Conservation (phyloP, 2,329 filamentous ascomycete genomes). For the Pseudopithomyces maydicus region DNA sequence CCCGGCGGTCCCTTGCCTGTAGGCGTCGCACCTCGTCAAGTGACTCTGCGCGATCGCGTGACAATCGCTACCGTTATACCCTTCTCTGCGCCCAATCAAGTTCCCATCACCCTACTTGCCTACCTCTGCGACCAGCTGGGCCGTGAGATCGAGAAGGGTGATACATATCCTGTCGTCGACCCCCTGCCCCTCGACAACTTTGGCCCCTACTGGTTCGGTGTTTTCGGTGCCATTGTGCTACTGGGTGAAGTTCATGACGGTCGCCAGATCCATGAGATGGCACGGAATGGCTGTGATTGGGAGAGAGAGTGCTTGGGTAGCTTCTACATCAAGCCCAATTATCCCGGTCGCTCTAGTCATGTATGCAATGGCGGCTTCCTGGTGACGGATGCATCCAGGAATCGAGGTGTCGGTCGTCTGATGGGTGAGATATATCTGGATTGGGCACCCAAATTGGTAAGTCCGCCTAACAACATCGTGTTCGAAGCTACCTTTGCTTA, state of each 20-base stretch:
- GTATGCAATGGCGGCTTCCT: constrained; percentile 71
- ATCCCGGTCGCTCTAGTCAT: constrained; percentile 87
- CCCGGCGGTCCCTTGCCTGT: constrained; percentile 67
- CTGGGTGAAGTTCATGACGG: constrained; percentile 69
- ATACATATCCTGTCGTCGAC: constrained; percentile 89
- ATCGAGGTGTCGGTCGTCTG: constrained; percentile 55
- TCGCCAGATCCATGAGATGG: constrained; percentile 56
- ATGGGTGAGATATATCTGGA: constrained; percentile 60
- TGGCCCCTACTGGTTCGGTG: constrained; percentile 86
- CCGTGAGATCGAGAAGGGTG: constrained; percentile 88
- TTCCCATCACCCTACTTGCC: constrained; percentile 74
- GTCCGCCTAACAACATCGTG: constrained; percentile 11
- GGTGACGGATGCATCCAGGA: constrained; percentile 53
- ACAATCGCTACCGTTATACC: constrained; percentile 84
- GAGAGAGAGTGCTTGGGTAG: constrained; percentile 80
- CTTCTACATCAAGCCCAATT: constrained; percentile 95
- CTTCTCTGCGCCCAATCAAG: constrained; percentile 75
- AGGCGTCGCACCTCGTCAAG: constrained; percentile 73
- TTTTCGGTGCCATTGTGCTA: constrained; percentile 87
- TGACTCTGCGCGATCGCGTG: constrained; percentile 81
- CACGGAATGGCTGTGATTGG: constrained; percentile 66
- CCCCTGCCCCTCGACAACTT: constrained; percentile 76
- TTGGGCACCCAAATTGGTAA: constrained; percentile 57
- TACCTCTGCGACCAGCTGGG: constrained; percentile 86
- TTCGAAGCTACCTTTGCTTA: constrained; percentile 3